Percentiles rank a stretch among this genome's conserved stretches.
Conservation (phyloP, 306 rosid species). For the Chamaecrista fasciculata region DNA sequence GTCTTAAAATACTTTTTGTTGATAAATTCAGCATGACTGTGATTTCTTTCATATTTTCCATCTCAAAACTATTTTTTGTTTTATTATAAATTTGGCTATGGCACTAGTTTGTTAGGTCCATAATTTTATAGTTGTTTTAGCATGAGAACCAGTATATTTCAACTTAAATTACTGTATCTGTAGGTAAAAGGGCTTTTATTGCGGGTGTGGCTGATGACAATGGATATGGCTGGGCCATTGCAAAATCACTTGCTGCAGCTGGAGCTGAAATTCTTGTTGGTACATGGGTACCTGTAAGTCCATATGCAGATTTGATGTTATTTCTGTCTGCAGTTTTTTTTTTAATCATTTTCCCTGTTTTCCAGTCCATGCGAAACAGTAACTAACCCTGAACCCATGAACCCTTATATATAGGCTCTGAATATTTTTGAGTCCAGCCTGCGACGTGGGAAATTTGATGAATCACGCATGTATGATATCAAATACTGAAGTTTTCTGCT, state of each 20-base stretch:
- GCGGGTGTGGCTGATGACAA: slow-evolving; percentile 98
- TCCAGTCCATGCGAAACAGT: slow-evolving; percentile 14
- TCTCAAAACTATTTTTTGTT: background rate
- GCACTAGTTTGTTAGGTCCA: background rate
- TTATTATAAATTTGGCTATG: slow-evolving; percentile 2
- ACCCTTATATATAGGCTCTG: slow-evolving; percentile 58
- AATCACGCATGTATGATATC: slow-evolving; percentile 70
- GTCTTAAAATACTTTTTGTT: slow-evolving; percentile 8
- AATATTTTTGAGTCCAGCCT: slow-evolving; percentile 95
- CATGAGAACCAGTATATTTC: background rate
- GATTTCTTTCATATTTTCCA: background rate
- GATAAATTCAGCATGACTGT: background rate
- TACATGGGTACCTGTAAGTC: slow-evolving; percentile 98
- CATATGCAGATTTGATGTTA: background rate
- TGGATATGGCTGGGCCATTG: slow-evolving; percentile 99
- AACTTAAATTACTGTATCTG: slow-evolving; percentile 24
- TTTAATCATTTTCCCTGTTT: background rate
- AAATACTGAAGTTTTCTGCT: slow-evolving; percentile 12
- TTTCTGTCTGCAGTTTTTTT: background rate
- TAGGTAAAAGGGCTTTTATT: slow-evolving; percentile 91
- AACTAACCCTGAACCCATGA: slow-evolving; percentile 20
- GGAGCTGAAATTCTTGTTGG: slow-evolving; percentile 99
- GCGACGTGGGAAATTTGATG: slow-evolving; percentile 91
- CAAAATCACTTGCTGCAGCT: slow-evolving; percentile 97
- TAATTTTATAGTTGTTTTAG: background rate